These are phyloP conservation scores for Apiospora koreana DNA, from an alignment of 2,329 filamentous ascomycete species.

Conservation along the genomic window DNA sequence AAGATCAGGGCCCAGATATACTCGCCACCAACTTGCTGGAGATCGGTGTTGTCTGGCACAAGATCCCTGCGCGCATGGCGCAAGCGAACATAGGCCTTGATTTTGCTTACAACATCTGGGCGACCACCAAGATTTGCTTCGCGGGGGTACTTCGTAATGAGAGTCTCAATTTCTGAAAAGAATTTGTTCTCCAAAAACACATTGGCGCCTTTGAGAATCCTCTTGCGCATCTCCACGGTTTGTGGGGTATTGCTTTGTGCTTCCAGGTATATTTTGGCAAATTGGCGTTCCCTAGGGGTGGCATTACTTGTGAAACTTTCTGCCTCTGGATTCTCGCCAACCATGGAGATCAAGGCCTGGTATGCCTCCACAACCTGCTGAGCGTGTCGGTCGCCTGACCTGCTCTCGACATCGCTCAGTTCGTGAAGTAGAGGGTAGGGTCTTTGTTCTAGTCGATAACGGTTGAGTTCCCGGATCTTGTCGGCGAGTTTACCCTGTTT, in stretches of 20 bases:
- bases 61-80: constrained; percentile 80
- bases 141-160: constrained; percentile 79
- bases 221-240: constrained; percentile 70
- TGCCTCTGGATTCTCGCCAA: constrained; percentile 67
- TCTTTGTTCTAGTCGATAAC: constrained; percentile 64
- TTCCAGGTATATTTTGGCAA: constrained; percentile 75
- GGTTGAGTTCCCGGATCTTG: constrained; percentile 78
- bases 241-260: constrained; percentile 66
- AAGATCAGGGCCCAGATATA: constrained; percentile 94
- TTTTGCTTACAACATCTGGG: constrained; percentile 85
- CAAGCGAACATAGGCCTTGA: constrained; percentile 88
- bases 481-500: constrained; percentile 82
- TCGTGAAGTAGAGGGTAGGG: constrained; percentile 75
- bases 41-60: constrained; percentile 75
- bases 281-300: constrained; percentile 74
- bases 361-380: constrained; percentile 81
- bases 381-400: constrained; percentile 69
- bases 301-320: constrained; percentile 61
- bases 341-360: constrained; percentile 75
- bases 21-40: constrained; percentile 79
- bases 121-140: constrained; percentile 89
- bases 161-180: constrained; percentile 72
- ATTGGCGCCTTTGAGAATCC: constrained; percentile 79
- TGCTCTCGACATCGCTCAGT: constrained; percentile 73
- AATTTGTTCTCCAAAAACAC: constrained; percentile 81